A percentile compares a stretch with the other conserved stretches of the same genome.
Conservation (phyloP, 1,284 basidiomycete genomes). For the Trametes pubescens region DNA sequence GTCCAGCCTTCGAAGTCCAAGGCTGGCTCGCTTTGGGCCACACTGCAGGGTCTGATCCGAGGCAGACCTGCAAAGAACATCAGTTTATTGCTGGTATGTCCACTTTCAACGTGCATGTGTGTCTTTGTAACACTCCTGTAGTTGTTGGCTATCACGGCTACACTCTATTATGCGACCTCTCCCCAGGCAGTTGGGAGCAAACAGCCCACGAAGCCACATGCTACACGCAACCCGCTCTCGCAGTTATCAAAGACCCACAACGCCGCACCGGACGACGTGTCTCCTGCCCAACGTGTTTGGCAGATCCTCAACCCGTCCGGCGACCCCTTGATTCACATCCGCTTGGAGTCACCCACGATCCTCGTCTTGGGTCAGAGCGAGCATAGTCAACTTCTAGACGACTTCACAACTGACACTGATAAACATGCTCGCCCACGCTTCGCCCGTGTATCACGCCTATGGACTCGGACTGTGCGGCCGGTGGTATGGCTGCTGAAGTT, state of each 20-base stretch:
- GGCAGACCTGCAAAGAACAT: constrained; percentile 84
- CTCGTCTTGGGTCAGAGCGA: constrained; percentile 63
- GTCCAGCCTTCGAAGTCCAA: constrained; percentile 51
- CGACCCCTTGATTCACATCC: constrained; percentile 77
- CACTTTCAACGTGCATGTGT: constrained; percentile 2
- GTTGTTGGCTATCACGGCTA: constrained; percentile 78
- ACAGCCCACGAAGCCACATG: constrained; percentile 37
- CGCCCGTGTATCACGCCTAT: constrained; percentile 55
- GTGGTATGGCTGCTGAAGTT: constrained; percentile 83
- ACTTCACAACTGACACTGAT: constrained; percentile 32
- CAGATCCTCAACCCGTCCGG: constrained; percentile 80
- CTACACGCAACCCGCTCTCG: constrained; percentile 48
- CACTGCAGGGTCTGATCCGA: constrained; percentile 60
- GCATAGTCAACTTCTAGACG: constrained; percentile 17
- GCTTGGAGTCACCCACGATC: constrained; percentile 82
- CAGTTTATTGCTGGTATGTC: constrained; percentile 75
- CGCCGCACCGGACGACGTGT: constrained; percentile 40
- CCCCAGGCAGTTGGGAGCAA: constrained; percentile 50
- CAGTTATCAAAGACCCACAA: constrained; percentile 37
- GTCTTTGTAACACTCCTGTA: constrained; percentile 40
- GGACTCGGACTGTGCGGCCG: constrained; percentile 58
- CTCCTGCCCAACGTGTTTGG: constrained; percentile 79
- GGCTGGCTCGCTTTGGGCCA: constrained; percentile 53
- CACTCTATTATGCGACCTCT: constrained; percentile 75
- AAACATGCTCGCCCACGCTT: constrained; percentile 50